Percentiles rank a stretch among this genome's conserved stretches.
phyloP scores from a whole-genome alignment of 1,284 basidiomycete genomes.

The Meira nashicola region DNA sequence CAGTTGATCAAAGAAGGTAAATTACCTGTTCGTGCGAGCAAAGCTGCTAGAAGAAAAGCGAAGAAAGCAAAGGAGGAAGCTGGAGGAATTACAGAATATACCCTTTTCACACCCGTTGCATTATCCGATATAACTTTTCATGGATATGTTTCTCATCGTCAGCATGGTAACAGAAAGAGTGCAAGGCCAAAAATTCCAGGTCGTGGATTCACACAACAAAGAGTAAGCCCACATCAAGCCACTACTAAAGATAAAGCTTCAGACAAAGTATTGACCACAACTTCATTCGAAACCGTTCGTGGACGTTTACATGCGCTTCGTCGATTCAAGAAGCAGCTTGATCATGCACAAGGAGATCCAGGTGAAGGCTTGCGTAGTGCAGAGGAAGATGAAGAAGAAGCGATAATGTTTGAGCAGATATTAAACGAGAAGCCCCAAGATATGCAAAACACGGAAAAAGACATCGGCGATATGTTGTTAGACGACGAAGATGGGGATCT shows the following conservation, averaged over 20 bases:
- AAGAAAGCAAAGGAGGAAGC: slow-evolving; percentile 38
- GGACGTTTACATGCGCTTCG: slow-evolving; percentile 40
- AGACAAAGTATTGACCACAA: slow-evolving; percentile 17
- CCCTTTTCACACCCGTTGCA: slow-evolving; percentile 42
- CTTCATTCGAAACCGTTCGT: slow-evolving; percentile 30
- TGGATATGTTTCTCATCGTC: slow-evolving; percentile 5
- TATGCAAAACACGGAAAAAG: not conserved
- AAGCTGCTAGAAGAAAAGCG: slow-evolving; percentile 45
- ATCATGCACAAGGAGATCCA: slow-evolving; percentile 41
- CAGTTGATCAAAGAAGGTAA: slow-evolving; percentile 7
- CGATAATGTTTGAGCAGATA: not conserved
- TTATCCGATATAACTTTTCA: slow-evolving; percentile 18
- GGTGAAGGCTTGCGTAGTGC: slow-evolving; percentile 14
- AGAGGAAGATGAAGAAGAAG: not conserved
- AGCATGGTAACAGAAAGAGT: too few relatives aligned
- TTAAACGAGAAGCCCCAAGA: slow-evolving; percentile 1
- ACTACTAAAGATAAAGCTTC: not conserved
- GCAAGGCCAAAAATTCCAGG: not conserved
- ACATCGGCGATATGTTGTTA: not conserved
- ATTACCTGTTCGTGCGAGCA: slow-evolving; percentile 27
- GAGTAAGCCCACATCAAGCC: not conserved
- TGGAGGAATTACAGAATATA: slow-evolving; percentile 49
- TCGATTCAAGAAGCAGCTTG: slow-evolving; percentile 38
- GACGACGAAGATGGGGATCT: slow-evolving; percentile 36
- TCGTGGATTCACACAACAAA: not conserved